Evolutionary conservation across 2,329 filamentous ascomycete genomes (phyloP).

Genomic region (Exophiala sp.): DNA sequence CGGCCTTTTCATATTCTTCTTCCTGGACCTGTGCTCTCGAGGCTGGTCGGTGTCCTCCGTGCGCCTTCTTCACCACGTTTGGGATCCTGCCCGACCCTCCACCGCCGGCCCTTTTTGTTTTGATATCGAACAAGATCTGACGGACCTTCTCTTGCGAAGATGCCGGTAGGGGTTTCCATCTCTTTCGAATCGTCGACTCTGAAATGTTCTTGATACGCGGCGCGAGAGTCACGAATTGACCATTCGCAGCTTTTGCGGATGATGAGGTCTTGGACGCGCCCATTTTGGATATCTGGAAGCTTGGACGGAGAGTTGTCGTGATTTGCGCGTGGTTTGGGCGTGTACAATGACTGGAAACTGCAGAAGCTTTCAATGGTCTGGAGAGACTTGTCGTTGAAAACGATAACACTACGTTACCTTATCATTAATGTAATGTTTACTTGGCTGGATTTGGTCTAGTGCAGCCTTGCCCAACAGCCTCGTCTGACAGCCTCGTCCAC

Average conservation of each 20-base stretch:
- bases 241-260: background rate
- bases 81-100: constrained; percentile 11
- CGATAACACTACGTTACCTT: too few species aligned
- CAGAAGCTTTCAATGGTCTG: too few species aligned
- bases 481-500: background rate
- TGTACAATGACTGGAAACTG: too few species aligned
- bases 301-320: too few species aligned
- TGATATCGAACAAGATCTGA: constrained; percentile 39
- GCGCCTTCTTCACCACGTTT: constrained; percentile 1
- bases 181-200: constrained; percentile 41
- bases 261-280: constrained; percentile 10
- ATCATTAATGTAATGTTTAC: background rate
- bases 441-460: background rate
- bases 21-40: constrained; percentile 8
- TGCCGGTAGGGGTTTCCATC: constrained; percentile 42
- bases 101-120: constrained; percentile 29
- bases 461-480: background rate
- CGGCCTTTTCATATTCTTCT: constrained; percentile 18
- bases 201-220: constrained; percentile 39
- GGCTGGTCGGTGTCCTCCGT: background rate
- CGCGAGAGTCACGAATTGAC: constrained; percentile 36
- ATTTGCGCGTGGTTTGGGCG: too few species aligned
- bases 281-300: constrained; percentile 1
- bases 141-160: constrained; percentile 40
- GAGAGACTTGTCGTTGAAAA: too few species aligned